Evolutionary conservation across 2,329 filamentous ascomycete species (phyloP).

Genomic region (Aspergillus sp.): DNA sequence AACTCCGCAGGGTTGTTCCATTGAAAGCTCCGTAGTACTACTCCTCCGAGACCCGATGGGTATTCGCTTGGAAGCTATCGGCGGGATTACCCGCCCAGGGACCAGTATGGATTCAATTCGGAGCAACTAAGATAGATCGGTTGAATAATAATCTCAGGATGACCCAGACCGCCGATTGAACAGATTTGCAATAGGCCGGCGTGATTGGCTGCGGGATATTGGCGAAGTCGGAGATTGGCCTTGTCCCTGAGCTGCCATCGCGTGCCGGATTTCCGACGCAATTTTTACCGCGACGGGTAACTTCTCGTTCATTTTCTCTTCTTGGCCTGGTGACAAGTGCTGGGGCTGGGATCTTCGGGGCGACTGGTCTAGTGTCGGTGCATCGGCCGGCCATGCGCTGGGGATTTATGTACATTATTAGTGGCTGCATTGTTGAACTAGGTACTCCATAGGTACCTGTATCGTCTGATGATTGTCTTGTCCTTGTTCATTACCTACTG

Average conservation of each 20-base stretch:
- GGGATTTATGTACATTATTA: not conserved
- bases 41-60: not conserved
- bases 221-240: constrained; percentile 2
- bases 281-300: constrained; percentile 3
- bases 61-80: not conserved
- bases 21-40: too few species aligned
- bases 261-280: constrained; percentile 8
- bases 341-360: not conserved
- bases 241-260: not conserved
- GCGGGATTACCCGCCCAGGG: not conserved
- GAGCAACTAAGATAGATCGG: not conserved
- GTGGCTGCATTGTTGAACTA: not conserved
- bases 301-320: not conserved
- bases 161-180: too few species aligned
- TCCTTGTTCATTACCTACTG: too few species aligned
- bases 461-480: not conserved
- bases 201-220: not conserved
- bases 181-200: not conserved
- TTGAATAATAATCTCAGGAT: not conserved
- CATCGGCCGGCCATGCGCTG: not conserved
- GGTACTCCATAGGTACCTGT: not conserved
- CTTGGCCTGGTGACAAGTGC: not conserved
- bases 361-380: not conserved
- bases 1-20: too few species aligned
- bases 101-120: not conserved